Percentiles rank a stretch among this genome's conserved stretches.
phyloP scores from a whole-genome alignment of 306 rosid species.

The Rosa lucieae region DNA sequence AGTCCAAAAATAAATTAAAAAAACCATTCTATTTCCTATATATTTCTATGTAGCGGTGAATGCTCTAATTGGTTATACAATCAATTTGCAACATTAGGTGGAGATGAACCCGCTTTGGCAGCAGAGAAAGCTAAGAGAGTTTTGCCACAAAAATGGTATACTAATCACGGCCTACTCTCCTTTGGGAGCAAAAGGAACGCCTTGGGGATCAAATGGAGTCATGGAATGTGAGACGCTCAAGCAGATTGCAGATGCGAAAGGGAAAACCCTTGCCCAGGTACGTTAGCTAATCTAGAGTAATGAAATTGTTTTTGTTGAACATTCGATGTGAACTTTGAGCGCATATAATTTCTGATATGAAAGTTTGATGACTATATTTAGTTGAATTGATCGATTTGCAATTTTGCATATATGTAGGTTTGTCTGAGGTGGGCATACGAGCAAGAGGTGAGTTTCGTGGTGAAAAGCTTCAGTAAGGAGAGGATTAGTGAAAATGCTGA shows the following conservation, averaged over 20 bases:
- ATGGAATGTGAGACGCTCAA: conserved; percentile 25
- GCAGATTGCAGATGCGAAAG: too few relatives aligned
- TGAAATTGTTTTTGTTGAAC: too few relatives aligned
- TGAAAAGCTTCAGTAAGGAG: conserved; percentile 40
- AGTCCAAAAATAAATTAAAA: too few relatives aligned
- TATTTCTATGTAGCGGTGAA: too few relatives aligned
- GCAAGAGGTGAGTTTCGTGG: conserved; percentile 39
- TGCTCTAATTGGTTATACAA: background rate
- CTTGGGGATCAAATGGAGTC: conserved; percentile 31
- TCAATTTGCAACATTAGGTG: conserved; percentile 28
- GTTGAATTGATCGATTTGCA: too few relatives aligned
- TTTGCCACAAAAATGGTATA: conserved; percentile 38
- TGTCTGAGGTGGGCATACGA: conserved; percentile 40
- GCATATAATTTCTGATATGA: too few relatives aligned
- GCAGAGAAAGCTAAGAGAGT: conserved; percentile 34
- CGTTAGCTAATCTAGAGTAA: too few relatives aligned
- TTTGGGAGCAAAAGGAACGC: conserved; percentile 34
- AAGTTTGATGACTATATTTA: too few relatives aligned
- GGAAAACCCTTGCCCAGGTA: too few relatives aligned
- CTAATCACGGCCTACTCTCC: conserved; percentile 43
- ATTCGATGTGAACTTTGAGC: too few relatives aligned
- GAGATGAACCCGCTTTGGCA: conserved; percentile 51
- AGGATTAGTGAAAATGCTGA: conserved; percentile 41
- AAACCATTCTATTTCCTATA: too few relatives aligned
- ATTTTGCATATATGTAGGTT: background rate